Percentiles rank a stretch among this genome's conserved stretches.
Conservation (phyloP, 1,284 basidiomycete species). For the Ganoderma meredithae region DNA sequence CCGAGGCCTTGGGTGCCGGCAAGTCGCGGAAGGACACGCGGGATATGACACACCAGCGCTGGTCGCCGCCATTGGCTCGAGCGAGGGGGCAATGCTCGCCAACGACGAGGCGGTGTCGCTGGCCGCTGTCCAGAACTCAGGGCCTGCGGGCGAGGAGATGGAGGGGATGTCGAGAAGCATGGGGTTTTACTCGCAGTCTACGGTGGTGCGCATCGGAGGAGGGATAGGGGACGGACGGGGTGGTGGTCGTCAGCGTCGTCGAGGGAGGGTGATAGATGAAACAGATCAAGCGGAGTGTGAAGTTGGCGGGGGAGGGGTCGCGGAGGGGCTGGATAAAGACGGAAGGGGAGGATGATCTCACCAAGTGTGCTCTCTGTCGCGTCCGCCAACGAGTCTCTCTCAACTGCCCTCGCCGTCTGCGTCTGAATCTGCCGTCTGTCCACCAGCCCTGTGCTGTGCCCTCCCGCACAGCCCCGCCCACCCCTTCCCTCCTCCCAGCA, state of each 20-base stretch:
- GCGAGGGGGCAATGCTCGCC: constrained; percentile 25
- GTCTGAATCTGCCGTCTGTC: constrained; percentile 4
- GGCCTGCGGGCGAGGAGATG: background rate
- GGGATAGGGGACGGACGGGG: background rate
- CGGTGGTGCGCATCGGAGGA: background rate
- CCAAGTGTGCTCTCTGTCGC: constrained; percentile 19
- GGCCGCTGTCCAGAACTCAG: background rate
- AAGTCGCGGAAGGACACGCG: constrained; percentile 25
- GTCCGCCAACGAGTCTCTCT: constrained; percentile 3
- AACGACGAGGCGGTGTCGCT: constrained; percentile 22
- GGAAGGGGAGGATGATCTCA: constrained; percentile 16
- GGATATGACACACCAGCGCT: constrained; percentile 23
- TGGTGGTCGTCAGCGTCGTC: background rate
- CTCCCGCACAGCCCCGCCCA: constrained; percentile 27
- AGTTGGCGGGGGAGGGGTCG: constrained; percentile 20
- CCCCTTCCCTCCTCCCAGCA: constrained; percentile 20
- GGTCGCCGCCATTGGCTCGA: constrained; percentile 7
- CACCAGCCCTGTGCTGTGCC: constrained; percentile 16
- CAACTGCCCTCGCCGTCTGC: background rate
- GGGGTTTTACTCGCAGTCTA: background rate
- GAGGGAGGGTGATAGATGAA: constrained; percentile 29
- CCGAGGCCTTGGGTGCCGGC: constrained; percentile 14
- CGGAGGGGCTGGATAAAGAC: constrained; percentile 27
- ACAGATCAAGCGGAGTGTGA: constrained; percentile 36
- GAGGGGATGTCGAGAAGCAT: background rate